phyloP scores from a whole-genome alignment of 2,329 filamentous ascomycete genomes.

The Sarocladium oryzae region DNA sequence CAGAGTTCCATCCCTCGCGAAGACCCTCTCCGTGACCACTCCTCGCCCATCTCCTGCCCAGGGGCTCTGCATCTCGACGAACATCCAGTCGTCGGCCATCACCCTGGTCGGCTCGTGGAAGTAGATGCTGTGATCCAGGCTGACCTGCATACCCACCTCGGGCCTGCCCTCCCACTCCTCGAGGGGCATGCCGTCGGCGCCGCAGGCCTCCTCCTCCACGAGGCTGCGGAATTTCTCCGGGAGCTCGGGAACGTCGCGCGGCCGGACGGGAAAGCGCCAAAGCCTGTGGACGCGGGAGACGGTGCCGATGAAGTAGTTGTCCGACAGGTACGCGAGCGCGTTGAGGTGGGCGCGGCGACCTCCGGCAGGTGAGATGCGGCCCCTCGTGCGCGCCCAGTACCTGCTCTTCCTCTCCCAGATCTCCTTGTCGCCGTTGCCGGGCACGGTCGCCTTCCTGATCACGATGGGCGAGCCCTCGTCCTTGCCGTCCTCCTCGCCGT shows the following conservation, averaged over 20 bases:
- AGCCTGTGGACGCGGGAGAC: constrained; percentile 74
- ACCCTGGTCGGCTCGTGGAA: constrained; percentile 56
- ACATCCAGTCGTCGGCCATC: constrained; percentile 68
- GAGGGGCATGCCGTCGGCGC: constrained; percentile 43
- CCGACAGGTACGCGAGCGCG: constrained; percentile 88
- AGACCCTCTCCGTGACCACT: constrained; percentile 70
- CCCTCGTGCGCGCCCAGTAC: constrained; percentile 70
- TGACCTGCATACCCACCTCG: constrained; percentile 77
- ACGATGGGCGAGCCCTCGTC: constrained; percentile 40
- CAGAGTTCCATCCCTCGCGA: constrained; percentile 61
- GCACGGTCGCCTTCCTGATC: constrained; percentile 35
- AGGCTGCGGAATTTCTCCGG: constrained; percentile 33
- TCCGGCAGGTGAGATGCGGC: constrained; percentile 64
- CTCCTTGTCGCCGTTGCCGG: constrained; percentile 34
- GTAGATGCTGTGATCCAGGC: constrained; percentile 68
- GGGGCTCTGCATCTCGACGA: constrained; percentile 71
- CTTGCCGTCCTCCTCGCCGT: constrained; percentile 35
- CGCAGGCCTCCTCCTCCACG: constrained; percentile 35
- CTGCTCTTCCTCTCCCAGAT: constrained; percentile 61
- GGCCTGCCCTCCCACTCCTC: constrained; percentile 46
- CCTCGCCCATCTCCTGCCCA: constrained; percentile 75
- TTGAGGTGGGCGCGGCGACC: constrained; percentile 76
- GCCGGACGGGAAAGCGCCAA: constrained; percentile 60
- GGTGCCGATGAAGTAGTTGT: constrained; percentile 90
- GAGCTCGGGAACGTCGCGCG: constrained; percentile 46